Percentiles rank a stretch among this genome's conserved stretches.
These are phyloP conservation scores for Penicillium paneum DNA, from an alignment of 2,329 filamentous ascomycete genomes.

Conservation along the genomic window DNA sequence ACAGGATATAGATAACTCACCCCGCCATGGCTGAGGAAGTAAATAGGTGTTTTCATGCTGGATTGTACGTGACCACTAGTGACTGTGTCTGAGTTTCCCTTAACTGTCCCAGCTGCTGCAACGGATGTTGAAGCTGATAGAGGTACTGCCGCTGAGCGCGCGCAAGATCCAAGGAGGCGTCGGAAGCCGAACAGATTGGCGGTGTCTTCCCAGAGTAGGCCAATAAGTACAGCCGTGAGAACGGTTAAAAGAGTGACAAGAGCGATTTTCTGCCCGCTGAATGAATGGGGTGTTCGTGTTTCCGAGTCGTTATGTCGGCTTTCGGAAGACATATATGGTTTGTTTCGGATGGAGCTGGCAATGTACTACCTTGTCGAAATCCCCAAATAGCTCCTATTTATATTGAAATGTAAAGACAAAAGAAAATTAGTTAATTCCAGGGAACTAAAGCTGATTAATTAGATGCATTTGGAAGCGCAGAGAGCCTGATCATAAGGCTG, in stretches of 20 bases:
- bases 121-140: conserved; percentile 5
- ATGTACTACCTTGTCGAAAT: not conserved
- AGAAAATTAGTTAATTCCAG: not conserved
- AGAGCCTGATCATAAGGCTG: conserved; percentile 18
- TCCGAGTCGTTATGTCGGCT: conserved; percentile 1
- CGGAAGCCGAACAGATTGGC: conserved; percentile 30
- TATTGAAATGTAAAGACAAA: not conserved
- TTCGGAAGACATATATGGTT: conserved; percentile 25
- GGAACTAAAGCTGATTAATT: conserved; percentile 2
- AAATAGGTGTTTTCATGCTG: conserved; percentile 47
- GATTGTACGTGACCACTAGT: not conserved
- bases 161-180: conserved; percentile 21
- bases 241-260: conserved; percentile 20
- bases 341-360: not conserved
- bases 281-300: not conserved
- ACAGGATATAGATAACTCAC: conserved; percentile 24
- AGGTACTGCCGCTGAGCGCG: conserved; percentile 2
- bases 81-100: not conserved
- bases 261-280: conserved; percentile 9
- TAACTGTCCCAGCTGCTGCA: not conserved
- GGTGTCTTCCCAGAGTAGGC: conserved; percentile 17
- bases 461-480: conserved; percentile 6
- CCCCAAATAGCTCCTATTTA: not conserved
- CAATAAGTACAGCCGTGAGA: conserved; percentile 20
- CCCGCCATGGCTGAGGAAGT: conserved; percentile 53